Percentiles rank a stretch among this genome's conserved stretches.
phyloP scores from a whole-genome alignment of 306 rosid species.

The Rosa multiflora region DNA sequence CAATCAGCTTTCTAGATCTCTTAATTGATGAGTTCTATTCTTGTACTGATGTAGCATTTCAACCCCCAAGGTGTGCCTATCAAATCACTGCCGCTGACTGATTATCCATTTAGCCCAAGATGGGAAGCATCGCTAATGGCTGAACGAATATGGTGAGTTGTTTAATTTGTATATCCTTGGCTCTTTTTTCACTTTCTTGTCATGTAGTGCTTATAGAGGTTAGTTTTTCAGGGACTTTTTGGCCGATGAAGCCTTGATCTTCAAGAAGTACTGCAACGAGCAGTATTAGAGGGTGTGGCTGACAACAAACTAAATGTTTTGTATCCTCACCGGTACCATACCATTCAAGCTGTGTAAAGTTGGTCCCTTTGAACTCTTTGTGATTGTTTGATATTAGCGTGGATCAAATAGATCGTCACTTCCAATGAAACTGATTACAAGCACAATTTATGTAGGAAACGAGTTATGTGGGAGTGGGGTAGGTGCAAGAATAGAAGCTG shows the following conservation, averaged over 20 bases:
- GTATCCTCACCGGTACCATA: neutral
- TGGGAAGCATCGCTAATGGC: slow-evolving; percentile 76
- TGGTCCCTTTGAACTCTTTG: slow-evolving; percentile 1
- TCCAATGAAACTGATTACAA: neutral
- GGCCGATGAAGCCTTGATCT: slow-evolving; percentile 72
- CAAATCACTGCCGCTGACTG: slow-evolving; percentile 52
- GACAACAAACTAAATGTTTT: neutral
- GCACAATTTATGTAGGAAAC: neutral
- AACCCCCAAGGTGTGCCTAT: slow-evolving; percentile 68
- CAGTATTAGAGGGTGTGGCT: slow-evolving; percentile 21
- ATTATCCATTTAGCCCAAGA: slow-evolving; percentile 92
- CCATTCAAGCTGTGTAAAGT: slow-evolving; percentile 23
- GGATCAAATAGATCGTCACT: slow-evolving; percentile 15
- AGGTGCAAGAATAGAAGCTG: no score
- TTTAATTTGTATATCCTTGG: neutral
- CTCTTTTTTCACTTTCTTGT: neutral
- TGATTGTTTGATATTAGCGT: slow-evolving; percentile 3
- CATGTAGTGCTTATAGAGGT: slow-evolving; percentile 15
- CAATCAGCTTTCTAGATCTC: neutral
- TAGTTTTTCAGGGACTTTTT: slow-evolving; percentile 59
- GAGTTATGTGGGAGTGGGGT: no score
- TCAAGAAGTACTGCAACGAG: slow-evolving; percentile 85
- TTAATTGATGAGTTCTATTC: neutral
- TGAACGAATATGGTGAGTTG: slow-evolving; percentile 69
- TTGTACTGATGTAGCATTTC: slow-evolving; percentile 56